Base-by-base conservation (phyloP, 331 rosid species). In the Prunus yedoensis region DNA sequence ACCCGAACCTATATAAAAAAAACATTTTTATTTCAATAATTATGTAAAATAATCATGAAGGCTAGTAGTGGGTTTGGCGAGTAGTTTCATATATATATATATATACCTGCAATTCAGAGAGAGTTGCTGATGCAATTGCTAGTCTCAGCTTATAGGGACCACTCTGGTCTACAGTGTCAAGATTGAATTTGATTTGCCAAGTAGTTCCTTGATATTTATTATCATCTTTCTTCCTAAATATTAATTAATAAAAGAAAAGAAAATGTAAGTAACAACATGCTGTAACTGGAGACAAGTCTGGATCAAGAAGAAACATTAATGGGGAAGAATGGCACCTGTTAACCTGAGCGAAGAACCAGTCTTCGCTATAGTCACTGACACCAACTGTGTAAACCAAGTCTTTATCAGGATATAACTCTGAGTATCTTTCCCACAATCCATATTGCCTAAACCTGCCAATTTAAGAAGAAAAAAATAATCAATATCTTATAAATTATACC, bases 301-400 rank as follows among this genome's bases (percentile, higher is more conserved):
- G n/a, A 35, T 20, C 10, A 5, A 16, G 49, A 73, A 67, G 27
- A 41, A 56, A 68, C 8, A 25, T 5, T 5, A 12, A 21, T 21
- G 5, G n/a, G 43, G 65, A 67, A 45, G 32, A 52, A 63, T 65
- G 16, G 60, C 15, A 92, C 99, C 99, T 90, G 80, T 89, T 86
- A 73, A 92, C 96, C 3, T 94, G 99, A 76, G 93, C 97, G 75
- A 86, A 94, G 80, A 91, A 90, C 97, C 97, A 92, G 68, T 94
- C 99, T 83, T 85, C 84, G 32, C 41, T 50, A 25, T 81, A 90
- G 82, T 94, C 91, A 85, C 93, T 92, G 3, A 68, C 79, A 25
- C 91, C 97, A 50, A 94, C 83, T 0, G 77, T 86, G 78, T 87
- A 92, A 69, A 88, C 80, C 77, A 92, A 80, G 82, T 94, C 97